These are phyloP conservation scores for Ustilago bromivora DNA, from an alignment of 1,284 basidiomycete species.

Conservation along the genomic window DNA sequence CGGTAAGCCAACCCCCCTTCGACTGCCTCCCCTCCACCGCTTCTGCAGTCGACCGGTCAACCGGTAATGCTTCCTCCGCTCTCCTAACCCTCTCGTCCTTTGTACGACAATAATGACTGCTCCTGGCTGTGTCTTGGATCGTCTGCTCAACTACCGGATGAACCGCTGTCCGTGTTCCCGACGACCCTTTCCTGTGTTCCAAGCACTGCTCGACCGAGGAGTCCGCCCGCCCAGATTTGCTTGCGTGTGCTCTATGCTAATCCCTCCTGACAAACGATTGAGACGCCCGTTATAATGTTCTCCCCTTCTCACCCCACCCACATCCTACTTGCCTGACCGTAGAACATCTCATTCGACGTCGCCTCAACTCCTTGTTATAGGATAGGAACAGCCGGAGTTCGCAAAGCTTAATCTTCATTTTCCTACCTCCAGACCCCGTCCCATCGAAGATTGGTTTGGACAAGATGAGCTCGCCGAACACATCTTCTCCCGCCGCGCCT, in stretches of 20 bases:
- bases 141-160: neutral
- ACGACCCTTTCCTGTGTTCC: neutral
- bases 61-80: slow-evolving; percentile 14
- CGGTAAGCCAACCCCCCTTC: slow-evolving; percentile 6
- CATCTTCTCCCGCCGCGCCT: neutral
- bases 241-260: neutral
- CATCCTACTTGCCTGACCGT: too few species aligned
- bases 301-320: neutral
- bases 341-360: neutral
- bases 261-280: neutral
- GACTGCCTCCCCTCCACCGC: slow-evolving; percentile 6
- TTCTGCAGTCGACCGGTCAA: slow-evolving; percentile 13
- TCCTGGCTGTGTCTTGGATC: neutral
- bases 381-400: neutral
- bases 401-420: neutral
- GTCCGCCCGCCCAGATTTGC: neutral
- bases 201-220: neutral
- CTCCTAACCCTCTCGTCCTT: neutral
- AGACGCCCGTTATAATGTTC: neutral
- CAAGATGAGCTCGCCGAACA: slow-evolving; percentile 18
- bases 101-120: neutral
- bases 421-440: neutral
- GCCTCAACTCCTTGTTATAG: neutral
- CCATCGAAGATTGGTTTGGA: neutral
- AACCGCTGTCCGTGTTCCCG: neutral